Conservation (phyloP, 1,284 basidiomycete species). For the Fomitopsis betulina region DNA sequence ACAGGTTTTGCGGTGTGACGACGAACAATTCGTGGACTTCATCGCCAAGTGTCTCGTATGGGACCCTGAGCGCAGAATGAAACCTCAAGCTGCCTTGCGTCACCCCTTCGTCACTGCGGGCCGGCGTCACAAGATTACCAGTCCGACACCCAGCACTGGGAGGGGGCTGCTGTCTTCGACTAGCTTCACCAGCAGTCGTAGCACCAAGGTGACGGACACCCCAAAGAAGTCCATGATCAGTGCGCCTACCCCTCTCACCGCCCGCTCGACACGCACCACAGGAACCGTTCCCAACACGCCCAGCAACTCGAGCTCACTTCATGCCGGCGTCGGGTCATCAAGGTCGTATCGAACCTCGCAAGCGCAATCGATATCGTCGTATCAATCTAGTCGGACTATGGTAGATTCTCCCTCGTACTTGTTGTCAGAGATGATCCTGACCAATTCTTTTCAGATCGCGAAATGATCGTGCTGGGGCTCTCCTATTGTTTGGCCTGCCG, state of each 20-base stretch:
- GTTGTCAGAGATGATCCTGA: neutral
- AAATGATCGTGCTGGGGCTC: slow-evolving; percentile 22
- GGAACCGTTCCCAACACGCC: slow-evolving; percentile 56
- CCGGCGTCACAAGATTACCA: slow-evolving; percentile 44
- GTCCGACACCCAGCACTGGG: slow-evolving; percentile 37
- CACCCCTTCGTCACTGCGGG: slow-evolving; percentile 83
- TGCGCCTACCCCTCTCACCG: slow-evolving; percentile 78
- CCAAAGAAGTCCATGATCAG: slow-evolving; percentile 85
- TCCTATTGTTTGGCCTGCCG: slow-evolving; percentile 15
- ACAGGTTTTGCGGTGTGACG: slow-evolving; percentile 85
- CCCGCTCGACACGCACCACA: slow-evolving; percentile 55
- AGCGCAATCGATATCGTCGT: slow-evolving; percentile 34
- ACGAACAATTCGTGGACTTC: slow-evolving; percentile 89
- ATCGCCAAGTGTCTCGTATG: slow-evolving; percentile 94
- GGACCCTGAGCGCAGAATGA: slow-evolving; percentile 96
- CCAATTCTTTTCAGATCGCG: slow-evolving; percentile 13
- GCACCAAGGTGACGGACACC: slow-evolving; percentile 59
- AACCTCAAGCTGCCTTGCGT: slow-evolving; percentile 90
- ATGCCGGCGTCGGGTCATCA: slow-evolving; percentile 31
- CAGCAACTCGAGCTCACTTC: slow-evolving; percentile 33
- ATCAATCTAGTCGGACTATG: slow-evolving; percentile 40
- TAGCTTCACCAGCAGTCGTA: slow-evolving; percentile 28
- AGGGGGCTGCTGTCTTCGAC: slow-evolving; percentile 50
- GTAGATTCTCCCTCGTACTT: slow-evolving; percentile 17
- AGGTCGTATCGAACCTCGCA: slow-evolving; percentile 38